phyloP scores from a whole-genome alignment of 2,329 filamentous ascomycete genomes.

The Cladorrhinum sp. region DNA sequence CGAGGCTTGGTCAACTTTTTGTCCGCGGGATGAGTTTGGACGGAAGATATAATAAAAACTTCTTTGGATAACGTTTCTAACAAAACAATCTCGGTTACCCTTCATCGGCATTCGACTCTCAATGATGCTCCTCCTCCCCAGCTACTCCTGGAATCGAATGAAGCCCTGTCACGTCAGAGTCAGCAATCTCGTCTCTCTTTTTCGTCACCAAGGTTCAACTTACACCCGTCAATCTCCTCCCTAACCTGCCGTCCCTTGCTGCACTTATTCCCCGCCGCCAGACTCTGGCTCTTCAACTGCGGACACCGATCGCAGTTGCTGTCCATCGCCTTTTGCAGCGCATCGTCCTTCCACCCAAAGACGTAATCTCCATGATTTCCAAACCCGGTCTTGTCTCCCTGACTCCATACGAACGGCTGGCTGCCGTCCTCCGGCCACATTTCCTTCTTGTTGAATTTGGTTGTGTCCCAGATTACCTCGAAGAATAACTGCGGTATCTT shows the following conservation, averaged over 20 bases:
- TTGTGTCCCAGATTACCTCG: conserved; percentile 42
- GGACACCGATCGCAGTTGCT: conserved; percentile 22
- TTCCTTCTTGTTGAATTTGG: conserved; percentile 35
- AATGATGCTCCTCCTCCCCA: neutral
- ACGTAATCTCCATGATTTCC: conserved; percentile 41
- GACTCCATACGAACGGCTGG: conserved; percentile 35
- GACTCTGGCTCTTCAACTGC: conserved; percentile 22
- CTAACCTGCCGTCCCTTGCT: conserved; percentile 10
- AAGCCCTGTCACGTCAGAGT: neutral
- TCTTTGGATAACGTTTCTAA: neutral
- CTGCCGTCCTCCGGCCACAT: conserved; percentile 37
- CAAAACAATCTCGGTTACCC: neutral
- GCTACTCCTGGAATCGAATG: conserved; percentile 3
- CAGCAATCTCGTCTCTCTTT: neutral
- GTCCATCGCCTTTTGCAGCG: conserved; percentile 34
- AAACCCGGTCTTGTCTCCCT: conserved; percentile 38
- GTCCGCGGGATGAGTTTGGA: neutral
- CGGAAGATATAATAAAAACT: neutral
- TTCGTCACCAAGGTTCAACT: neutral
- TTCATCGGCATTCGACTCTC: no score
- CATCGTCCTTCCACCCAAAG: conserved; percentile 37
- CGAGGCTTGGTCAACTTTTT: neutral
- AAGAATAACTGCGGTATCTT: conserved; percentile 35
- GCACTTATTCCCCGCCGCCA: conserved; percentile 22
- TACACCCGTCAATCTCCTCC: conserved; percentile 20